These are phyloP conservation scores for Rhodotorula paludigena DNA, from an alignment of 768 basidiomycete genomes.

Conservation along the genomic window DNA sequence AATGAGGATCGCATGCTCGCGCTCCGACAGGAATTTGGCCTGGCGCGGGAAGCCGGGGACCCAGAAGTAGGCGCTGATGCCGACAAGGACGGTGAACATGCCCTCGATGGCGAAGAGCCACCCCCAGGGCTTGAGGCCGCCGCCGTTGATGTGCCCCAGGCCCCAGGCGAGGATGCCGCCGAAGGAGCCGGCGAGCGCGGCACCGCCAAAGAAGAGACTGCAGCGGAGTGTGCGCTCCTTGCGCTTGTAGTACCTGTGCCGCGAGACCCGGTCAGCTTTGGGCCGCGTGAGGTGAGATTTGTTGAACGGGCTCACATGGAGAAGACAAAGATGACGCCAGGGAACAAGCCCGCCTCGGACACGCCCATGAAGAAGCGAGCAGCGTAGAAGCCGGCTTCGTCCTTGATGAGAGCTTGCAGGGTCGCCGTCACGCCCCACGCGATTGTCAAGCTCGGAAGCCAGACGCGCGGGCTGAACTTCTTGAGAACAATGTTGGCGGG, in stretches of 20 bases:
- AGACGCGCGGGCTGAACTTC: slow-evolving; percentile 56
- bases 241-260: slow-evolving; percentile 62
- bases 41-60: slow-evolving; percentile 61
- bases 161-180: slow-evolving; percentile 41
- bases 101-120: slow-evolving; percentile 18
- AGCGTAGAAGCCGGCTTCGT: slow-evolving; percentile 55
- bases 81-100: slow-evolving; percentile 56
- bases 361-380: slow-evolving; percentile 50
- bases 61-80: slow-evolving; percentile 49
- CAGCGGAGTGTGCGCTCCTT: slow-evolving; percentile 60
- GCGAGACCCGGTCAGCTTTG: no score
- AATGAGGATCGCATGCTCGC: slow-evolving; percentile 55
- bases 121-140: slow-evolving; percentile 44
- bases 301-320: no score
- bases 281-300: no score
- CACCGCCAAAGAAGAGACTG: slow-evolving; percentile 64
- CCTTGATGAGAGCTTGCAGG: slow-evolving; percentile 57
- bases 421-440: slow-evolving; percentile 46
- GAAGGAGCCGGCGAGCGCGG: slow-evolving; percentile 44
- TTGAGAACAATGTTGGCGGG: slow-evolving; percentile 49
- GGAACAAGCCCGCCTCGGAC: slow-evolving; percentile 1
- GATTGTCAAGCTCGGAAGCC: slow-evolving; percentile 61
- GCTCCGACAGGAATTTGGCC: slow-evolving; percentile 56
- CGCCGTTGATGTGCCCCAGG: slow-evolving; percentile 33
- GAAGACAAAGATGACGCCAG: slow-evolving; percentile 53